Conservation (phyloP, 2,329 filamentous ascomycete species). For the Phaeoacremonium minimum region DNA sequence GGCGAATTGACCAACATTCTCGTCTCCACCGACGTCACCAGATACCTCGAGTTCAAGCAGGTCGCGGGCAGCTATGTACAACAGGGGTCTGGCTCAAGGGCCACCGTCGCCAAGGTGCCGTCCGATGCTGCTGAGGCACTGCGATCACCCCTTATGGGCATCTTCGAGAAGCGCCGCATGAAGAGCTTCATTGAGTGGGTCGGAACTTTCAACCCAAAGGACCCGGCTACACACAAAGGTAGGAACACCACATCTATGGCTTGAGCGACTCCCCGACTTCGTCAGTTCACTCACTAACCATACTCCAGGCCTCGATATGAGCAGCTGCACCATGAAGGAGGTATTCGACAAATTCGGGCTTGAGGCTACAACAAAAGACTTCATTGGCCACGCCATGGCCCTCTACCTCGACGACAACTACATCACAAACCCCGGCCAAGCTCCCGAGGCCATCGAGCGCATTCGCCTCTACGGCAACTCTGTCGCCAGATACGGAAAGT, state of each 20-base stretch:
- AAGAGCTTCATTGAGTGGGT: slow-evolving; percentile 97
- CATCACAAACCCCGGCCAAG: slow-evolving; percentile 66
- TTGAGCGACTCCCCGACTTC: too few relatives aligned
- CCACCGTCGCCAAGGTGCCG: slow-evolving; percentile 93
- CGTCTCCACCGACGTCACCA: slow-evolving; percentile 87
- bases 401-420: slow-evolving; percentile 90
- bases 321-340: slow-evolving; percentile 87
- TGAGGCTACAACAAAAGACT: slow-evolving; percentile 84
- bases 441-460: slow-evolving; percentile 82
- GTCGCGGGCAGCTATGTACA: slow-evolving; percentile 96
- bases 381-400: slow-evolving; percentile 97
- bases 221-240: slow-evolving; percentile 89
- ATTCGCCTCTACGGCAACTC: slow-evolving; percentile 97
- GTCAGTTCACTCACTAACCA: too few relatives aligned
- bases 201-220: slow-evolving; percentile 76
- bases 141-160: slow-evolving; percentile 88
- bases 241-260: slow-evolving; percentile 19
- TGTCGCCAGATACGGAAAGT: slow-evolving; percentile 96
- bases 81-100: slow-evolving; percentile 75
- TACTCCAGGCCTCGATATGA: slow-evolving; percentile 73
- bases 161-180: slow-evolving; percentile 96
- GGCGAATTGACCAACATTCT: slow-evolving; percentile 98
- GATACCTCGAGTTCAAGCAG: slow-evolving; percentile 89
- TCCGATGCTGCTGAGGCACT: slow-evolving; percentile 89
- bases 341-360: slow-evolving; percentile 97